phyloP scores from a whole-genome alignment of 257 asterid species.

The Nicotiana benthamiana region DNA sequence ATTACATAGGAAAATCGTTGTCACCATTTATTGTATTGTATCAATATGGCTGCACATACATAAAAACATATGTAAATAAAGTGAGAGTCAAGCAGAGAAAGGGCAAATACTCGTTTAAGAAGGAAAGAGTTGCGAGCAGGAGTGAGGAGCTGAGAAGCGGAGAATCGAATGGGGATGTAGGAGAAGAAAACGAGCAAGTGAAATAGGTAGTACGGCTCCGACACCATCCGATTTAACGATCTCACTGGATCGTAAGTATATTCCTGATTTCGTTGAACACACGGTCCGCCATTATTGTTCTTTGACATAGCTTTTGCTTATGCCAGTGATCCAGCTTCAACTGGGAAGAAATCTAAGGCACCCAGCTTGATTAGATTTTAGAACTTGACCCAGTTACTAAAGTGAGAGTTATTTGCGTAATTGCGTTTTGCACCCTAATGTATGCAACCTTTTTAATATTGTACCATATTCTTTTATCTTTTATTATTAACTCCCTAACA shows the following conservation, averaged over 20 bases:
- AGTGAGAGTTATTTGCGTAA: no score
- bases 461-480: no score
- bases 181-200: conserved; percentile 66
- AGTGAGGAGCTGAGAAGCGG: conserved; percentile 50
- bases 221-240: conserved; percentile 45
- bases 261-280: conserved; percentile 12
- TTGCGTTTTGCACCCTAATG: no score
- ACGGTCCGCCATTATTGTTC: conserved; percentile 12
- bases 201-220: conserved; percentile 70
- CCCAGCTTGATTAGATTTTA: no score
- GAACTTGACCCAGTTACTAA: no score
- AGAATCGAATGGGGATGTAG: conserved; percentile 67
- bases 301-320: conserved; percentile 25
- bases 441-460: no score
- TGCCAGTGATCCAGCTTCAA: no score
- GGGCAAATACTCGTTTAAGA: conserved; percentile 46
- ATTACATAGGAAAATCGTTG: background rate
- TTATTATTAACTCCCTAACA: no score
- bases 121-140: conserved; percentile 62
- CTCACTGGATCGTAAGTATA: conserved; percentile 17
- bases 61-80: background rate
- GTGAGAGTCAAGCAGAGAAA: background rate
- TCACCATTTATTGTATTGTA: background rate
- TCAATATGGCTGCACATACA: background rate
- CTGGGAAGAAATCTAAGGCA: no score